Evolutionary conservation across 495 filamentous ascomycete genomes (phyloP), one percentile per base, ranked within the genome.

Genomic region (Penicillium atrosanguineum): DNA sequence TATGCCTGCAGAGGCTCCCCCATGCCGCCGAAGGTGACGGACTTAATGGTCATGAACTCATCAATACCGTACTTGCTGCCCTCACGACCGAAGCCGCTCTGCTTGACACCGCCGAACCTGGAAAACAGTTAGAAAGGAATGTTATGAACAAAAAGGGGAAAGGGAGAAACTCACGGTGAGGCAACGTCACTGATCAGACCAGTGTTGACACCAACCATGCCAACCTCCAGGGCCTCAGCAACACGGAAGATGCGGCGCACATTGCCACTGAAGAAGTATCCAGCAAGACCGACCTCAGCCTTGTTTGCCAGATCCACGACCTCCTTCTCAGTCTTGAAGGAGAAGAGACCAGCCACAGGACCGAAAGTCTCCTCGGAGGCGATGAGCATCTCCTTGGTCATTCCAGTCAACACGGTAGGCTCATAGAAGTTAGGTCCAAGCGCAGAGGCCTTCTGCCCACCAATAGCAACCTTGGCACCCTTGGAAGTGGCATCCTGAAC

Each of bases 81-180:
- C 72, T 98, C 93, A 31, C 92, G 71, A 18, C 94, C 93, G 59
- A 97, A 97, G 4, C 93, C 93, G 64, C 87, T 91, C 70, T 89
- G 79, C 71, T 98, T 98, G 16, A 98, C 89, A 52, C 93, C 94
- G 18, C 93, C 94, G 66, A 97, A 98, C 28, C 83, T 69, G 62
- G 16, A 16, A 43, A 26, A 3, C 23, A 15, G 63, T 77, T 58
- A 71, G 69, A 38, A 38, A 12, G 14, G 20, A 61, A 26, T 23
- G 31, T 40, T 3, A 9, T 5, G 40, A 36, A 12, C 3, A 0
- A 16, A 28, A 53, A 18, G n/a, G 25, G 23, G 6, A 39, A 18
- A 41, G 12, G 19, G 12, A 20, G 36, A 46, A 37, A 75, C 75
- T 69, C 65, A 78, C 50, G 90, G 90, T 53, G 87, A 74, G 1